A percentile compares a stretch with the other conserved stretches of the same genome.
Evolutionary conservation across 208 protist genomes (phyloP).

Genomic region (Acanthamoeba divionensis): DNA sequence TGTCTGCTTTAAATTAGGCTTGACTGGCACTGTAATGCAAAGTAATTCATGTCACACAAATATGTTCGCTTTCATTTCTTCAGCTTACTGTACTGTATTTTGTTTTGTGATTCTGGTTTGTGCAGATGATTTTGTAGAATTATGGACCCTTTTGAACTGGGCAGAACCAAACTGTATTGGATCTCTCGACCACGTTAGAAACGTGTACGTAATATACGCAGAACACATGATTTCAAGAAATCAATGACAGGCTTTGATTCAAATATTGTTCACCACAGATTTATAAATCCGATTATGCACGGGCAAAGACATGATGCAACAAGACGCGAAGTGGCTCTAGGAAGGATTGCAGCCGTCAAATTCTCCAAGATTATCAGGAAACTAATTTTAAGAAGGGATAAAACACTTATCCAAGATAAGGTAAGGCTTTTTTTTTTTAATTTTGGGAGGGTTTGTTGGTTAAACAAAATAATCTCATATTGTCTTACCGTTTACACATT

Average conservation of each 20-base stretch:
- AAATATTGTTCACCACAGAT: not conserved
- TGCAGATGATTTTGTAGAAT: slow-evolving; percentile 57
- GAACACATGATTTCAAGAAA: not conserved
- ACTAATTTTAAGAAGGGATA: slow-evolving; percentile 55
- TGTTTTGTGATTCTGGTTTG: not conserved
- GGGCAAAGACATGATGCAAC: slow-evolving; percentile 57
- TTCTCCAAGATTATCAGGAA: slow-evolving; percentile 44
- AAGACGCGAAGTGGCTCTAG: slow-evolving; percentile 14
- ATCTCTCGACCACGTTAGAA: not conserved
- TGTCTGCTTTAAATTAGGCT: not conserved
- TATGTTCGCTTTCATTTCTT: not conserved
- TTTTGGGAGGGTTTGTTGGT: no score
- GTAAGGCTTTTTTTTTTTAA: not conserved
- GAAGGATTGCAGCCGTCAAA: slow-evolving; percentile 1
- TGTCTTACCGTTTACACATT: not conserved
- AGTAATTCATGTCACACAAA: not conserved
- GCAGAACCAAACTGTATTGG: slow-evolving; percentile 14
- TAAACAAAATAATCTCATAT: no score
- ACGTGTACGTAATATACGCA: not conserved
- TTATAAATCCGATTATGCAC: slow-evolving; percentile 55
- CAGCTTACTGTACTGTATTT: not conserved
- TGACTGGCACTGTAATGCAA: slow-evolving; percentile 66
- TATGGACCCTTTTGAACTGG: slow-evolving; percentile 63
- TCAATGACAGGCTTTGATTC: not conserved
- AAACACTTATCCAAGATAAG: slow-evolving; percentile 19